A percentile compares a stretch with the other conserved stretches of the same genome.
Evolutionary conservation across 73 alveolate genomes (phyloP).

Genomic region (Paramecium caudatum): DNA sequence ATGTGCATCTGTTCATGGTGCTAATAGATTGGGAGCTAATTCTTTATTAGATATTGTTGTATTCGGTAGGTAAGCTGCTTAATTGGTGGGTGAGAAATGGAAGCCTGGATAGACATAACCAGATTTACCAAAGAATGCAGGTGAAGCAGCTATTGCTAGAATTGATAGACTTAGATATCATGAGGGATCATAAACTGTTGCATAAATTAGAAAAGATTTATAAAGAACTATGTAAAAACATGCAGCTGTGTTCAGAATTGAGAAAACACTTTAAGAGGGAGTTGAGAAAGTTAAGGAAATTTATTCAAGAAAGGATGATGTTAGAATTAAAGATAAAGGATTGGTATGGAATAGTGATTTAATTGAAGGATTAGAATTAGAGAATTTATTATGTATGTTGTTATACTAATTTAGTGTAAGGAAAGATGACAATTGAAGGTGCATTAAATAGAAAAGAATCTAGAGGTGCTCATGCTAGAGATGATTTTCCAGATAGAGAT

Average conservation of each 20-base stretch:
- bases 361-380: slow-evolving; percentile 88
- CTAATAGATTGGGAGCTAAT: slow-evolving; percentile 99
- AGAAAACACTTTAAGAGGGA: slow-evolving; percentile 87
- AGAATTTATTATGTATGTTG: slow-evolving; percentile 78
- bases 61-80: slow-evolving; percentile 97
- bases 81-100: slow-evolving; percentile 80
- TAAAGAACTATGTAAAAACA: slow-evolving; percentile 93
- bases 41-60: slow-evolving; percentile 98
- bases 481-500: slow-evolving; percentile 89
- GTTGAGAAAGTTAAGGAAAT: slow-evolving; percentile 82
- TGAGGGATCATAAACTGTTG: slow-evolving; percentile 90
- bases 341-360: slow-evolving; percentile 88
- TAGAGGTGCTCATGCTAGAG: slow-evolving; percentile 94
- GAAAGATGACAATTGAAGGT: slow-evolving; percentile 83
- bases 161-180: slow-evolving; percentile 91
- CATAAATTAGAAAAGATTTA: slow-evolving; percentile 89
- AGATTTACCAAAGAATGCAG: slow-evolving; percentile 92
- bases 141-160: slow-evolving; percentile 92
- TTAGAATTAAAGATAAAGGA: slow-evolving; percentile 91
- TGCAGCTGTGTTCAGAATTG: slow-evolving; percentile 90
- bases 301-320: slow-evolving; percentile 77
- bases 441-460: slow-evolving; percentile 90
- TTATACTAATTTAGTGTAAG: slow-evolving; percentile 52
- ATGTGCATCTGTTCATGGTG: slow-evolving; percentile 99
- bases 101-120: slow-evolving; percentile 89